A percentile compares a stretch with the other conserved stretches of the same genome.
Conservation (phyloP, 2,329 filamentous ascomycete species). For the Aspergillus tanneri region DNA sequence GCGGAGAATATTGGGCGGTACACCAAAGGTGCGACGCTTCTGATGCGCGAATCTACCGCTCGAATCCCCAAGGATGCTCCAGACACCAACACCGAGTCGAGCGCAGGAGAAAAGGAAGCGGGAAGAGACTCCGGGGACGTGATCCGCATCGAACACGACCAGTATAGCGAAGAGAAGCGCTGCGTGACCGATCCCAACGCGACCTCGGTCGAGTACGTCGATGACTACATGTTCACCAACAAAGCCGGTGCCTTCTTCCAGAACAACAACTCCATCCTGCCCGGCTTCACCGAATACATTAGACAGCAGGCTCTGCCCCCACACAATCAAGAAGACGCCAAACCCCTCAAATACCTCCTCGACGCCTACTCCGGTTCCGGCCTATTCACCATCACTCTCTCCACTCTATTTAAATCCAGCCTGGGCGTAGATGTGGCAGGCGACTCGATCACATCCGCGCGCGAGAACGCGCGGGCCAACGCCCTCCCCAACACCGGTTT, state of each 20-base stretch:
- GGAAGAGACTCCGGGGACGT: slow-evolving; percentile 41
- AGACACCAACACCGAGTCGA: slow-evolving; percentile 22
- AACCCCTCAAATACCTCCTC: slow-evolving; percentile 77
- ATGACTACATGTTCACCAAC: slow-evolving; percentile 80
- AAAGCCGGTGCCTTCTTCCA: slow-evolving; percentile 96
- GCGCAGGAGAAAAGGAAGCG: slow-evolving; percentile 26
- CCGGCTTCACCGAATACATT: slow-evolving; percentile 81
- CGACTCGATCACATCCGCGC: slow-evolving; percentile 74
- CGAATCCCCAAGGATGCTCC: slow-evolving; percentile 47
- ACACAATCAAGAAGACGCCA: slow-evolving; percentile 31
- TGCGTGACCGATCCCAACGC: slow-evolving; percentile 86
- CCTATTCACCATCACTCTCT: slow-evolving; percentile 93
- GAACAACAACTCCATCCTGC: slow-evolving; percentile 98
- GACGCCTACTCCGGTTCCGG: slow-evolving; percentile 97
- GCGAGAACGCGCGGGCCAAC: slow-evolving; percentile 76
- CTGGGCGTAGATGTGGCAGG: slow-evolving; percentile 88
- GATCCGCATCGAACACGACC: slow-evolving; percentile 58
- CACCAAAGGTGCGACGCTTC: slow-evolving; percentile 77
- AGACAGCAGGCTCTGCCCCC: slow-evolving; percentile 70
- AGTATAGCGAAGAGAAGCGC: slow-evolving; percentile 73
- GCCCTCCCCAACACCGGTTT: slow-evolving; percentile 74
- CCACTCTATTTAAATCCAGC: slow-evolving; percentile 72
- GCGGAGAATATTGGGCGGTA: slow-evolving; percentile 68
- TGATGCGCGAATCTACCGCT: slow-evolving; percentile 81
- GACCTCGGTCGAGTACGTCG: slow-evolving; percentile 83